phyloP scores from a whole-genome alignment of 2,329 filamentous ascomycete genomes.

The Cordyceps tenuipes region DNA sequence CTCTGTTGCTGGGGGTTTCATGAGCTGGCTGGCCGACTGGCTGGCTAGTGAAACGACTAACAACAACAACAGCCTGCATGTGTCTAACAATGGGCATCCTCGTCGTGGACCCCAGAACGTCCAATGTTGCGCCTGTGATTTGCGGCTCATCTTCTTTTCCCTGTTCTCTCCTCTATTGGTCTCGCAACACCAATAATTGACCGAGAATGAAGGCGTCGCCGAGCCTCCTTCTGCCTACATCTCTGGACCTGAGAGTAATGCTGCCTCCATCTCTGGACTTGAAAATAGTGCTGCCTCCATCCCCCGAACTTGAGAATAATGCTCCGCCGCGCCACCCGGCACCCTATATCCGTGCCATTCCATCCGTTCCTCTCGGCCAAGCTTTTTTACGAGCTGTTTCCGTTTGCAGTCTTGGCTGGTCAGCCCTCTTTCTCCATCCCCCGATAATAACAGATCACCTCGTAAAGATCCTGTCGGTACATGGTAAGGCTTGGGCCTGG shows the following conservation, averaged over 20 bases:
- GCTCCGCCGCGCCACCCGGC: slow-evolving; percentile 2
- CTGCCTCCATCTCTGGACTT: too few relatives aligned
- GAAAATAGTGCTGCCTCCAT: neutral
- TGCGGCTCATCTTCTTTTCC: too few relatives aligned
- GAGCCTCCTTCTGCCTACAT: neutral
- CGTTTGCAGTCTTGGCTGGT: neutral
- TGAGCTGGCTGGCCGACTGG: neutral
- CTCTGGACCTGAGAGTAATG: neutral
- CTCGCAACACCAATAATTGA: neutral
- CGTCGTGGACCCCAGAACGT: too few relatives aligned
- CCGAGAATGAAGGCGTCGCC: neutral
- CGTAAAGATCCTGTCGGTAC: neutral
- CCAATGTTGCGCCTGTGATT: too few relatives aligned
- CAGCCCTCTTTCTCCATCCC: neutral
- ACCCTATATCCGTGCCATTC: neutral
- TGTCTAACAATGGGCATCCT: too few relatives aligned
- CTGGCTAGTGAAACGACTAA: neutral
- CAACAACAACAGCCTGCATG: too few relatives aligned
- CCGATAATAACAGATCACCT: neutral
- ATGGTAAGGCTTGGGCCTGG: neutral
- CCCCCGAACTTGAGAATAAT: neutral
- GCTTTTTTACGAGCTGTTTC: neutral
- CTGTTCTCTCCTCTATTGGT: neutral
- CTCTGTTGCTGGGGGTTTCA: neutral
- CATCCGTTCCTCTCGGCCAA: neutral